These are phyloP conservation scores for Fraxinus pennsylvanica DNA, from an alignment of 257 asterid genomes.

Conservation along the genomic window DNA sequence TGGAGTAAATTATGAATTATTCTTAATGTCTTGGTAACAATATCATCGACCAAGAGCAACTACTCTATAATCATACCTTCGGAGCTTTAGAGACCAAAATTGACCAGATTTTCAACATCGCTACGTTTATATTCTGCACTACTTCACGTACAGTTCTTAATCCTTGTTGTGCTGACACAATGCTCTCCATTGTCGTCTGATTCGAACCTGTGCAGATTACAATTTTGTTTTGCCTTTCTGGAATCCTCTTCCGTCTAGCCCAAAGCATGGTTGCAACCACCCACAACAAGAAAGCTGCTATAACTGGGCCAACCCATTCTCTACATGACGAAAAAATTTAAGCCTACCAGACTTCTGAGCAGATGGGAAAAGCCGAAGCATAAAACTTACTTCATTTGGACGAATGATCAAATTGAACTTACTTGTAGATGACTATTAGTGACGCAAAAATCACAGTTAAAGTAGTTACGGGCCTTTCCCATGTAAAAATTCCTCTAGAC, in stretches of 20 bases:
- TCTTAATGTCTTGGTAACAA: too few species aligned
- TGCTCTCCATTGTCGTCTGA: constrained; percentile 68
- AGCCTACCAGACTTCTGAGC: neutral
- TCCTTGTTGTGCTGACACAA: constrained; percentile 86
- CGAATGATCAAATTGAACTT: constrained; percentile 23
- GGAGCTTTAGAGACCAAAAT: constrained; percentile 66
- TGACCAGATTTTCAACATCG: constrained; percentile 72
- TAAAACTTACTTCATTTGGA: neutral
- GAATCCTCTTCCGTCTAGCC: constrained; percentile 37
- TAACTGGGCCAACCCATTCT: constrained; percentile 71
- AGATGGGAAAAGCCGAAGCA: neutral
- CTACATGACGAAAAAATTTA: constrained; percentile 33
- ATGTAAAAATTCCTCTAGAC: constrained; percentile 41
- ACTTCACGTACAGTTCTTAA: constrained; percentile 55
- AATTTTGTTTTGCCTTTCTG: constrained; percentile 46
- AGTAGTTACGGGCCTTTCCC: constrained; percentile 67
- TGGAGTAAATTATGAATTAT: neutral
- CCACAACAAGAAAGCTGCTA: constrained; percentile 56
- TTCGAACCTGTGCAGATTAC: constrained; percentile 59
- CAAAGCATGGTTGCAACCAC: constrained; percentile 45
- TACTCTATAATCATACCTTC: constrained; percentile 45
- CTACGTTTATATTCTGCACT: constrained; percentile 59
- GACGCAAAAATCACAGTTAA: constrained; percentile 32
- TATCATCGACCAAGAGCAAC: too few species aligned
- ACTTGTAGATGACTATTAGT: constrained; percentile 62